phyloP scores from a whole-genome alignment of 1,284 basidiomycete genomes.

The Tremellales sp. region DNA sequence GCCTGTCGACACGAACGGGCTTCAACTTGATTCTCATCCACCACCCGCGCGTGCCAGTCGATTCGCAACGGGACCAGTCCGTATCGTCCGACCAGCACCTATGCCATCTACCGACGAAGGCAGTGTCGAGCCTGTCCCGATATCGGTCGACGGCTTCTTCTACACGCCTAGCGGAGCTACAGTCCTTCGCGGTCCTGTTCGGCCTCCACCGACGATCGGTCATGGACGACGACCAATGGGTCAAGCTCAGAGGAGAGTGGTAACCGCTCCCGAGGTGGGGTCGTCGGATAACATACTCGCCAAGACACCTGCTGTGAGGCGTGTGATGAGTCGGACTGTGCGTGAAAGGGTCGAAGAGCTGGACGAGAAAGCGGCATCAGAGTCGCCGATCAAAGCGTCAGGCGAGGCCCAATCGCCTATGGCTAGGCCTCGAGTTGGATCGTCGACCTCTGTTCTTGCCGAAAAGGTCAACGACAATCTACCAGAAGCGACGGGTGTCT shows the following conservation, averaged over 20 bases:
- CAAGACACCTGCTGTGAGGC: not conserved
- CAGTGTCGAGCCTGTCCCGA: conserved; percentile 2
- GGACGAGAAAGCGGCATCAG: no score
- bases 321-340: not conserved
- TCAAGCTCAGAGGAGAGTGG: conserved; percentile 26
- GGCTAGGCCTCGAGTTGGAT: no score
- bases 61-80: conserved; percentile 18
- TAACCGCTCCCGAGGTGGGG: conserved; percentile 20
- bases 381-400: no score
- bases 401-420: no score
- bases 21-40: conserved; percentile 2
- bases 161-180: conserved; percentile 6
- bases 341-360: not conserved
- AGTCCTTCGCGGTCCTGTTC: conserved; percentile 10
- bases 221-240: conserved; percentile 12
- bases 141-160: not conserved
- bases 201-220: conserved; percentile 3
- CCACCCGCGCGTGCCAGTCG: conserved; percentile 6
- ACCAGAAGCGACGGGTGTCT: no score
- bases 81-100: conserved; percentile 14
- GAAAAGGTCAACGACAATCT: no score
- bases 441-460: no score
- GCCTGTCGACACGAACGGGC: conserved; percentile 3
- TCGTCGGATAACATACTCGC: not conserved
- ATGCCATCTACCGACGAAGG: conserved; percentile 9